These are phyloP conservation scores for Penicillium expansum DNA, from an alignment of 2,329 filamentous ascomycete genomes.

Conservation along the genomic window DNA sequence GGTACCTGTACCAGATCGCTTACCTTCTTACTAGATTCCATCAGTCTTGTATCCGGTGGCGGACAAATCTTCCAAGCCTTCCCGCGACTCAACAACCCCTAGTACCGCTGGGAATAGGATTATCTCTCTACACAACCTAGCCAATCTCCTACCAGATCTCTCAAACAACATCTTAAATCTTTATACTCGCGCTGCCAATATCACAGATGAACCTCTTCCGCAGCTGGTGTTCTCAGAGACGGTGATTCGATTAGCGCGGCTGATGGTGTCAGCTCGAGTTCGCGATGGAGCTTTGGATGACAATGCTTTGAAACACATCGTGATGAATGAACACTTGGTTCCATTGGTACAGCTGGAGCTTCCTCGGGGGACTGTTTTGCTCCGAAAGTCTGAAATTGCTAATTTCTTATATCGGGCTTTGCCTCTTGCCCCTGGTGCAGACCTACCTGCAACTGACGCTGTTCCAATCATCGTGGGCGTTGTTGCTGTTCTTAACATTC, in stretches of 20 bases:
- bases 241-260: conserved; percentile 53
- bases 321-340: conserved; percentile 49
- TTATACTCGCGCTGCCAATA: conserved; percentile 53
- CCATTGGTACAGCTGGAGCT: conserved; percentile 34
- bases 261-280: conserved; percentile 52
- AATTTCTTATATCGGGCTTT: conserved; percentile 67
- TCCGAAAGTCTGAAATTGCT: conserved; percentile 62
- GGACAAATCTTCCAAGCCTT: conserved; percentile 49
- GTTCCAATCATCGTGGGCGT: conserved; percentile 81
- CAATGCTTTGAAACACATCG: conserved; percentile 58
- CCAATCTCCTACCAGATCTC: conserved; percentile 55
- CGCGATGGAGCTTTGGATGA: conserved; percentile 52
- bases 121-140: conserved; percentile 50
- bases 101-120: conserved; percentile 48
- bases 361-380: conserved; percentile 43
- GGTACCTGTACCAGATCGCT: background rate
- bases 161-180: conserved; percentile 56
- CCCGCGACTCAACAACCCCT: conserved; percentile 39
- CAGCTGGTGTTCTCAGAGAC: conserved; percentile 57
- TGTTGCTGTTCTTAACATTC: conserved; percentile 73
- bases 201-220: conserved; percentile 53
- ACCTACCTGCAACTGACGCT: conserved; percentile 71
- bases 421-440: conserved; percentile 58
- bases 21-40: conserved; percentile 45
- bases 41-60: conserved; percentile 52